These are phyloP conservation scores for Alternaria sp. DNA, from an alignment of 2,329 filamentous ascomycete genomes.

Conservation along the genomic window DNA sequence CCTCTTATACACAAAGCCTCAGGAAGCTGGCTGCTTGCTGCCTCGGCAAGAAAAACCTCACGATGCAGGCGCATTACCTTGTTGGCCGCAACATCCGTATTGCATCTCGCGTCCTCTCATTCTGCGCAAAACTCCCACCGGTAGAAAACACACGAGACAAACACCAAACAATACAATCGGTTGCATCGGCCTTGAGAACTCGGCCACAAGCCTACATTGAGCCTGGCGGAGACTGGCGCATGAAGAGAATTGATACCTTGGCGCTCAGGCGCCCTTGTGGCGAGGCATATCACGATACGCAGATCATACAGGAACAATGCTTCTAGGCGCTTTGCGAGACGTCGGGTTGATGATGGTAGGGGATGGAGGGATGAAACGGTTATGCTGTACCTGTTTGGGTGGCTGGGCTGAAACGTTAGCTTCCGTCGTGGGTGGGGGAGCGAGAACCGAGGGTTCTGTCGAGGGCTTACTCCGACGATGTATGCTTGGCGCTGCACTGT, in stretches of 20 bases:
- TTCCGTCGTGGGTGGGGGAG: not conserved
- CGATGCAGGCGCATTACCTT: slow-evolving; percentile 10
- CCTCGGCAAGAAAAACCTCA: slow-evolving; percentile 2
- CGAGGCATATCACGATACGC: slow-evolving; percentile 21
- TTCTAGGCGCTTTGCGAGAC: slow-evolving; percentile 3
- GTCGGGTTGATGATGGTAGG: slow-evolving; percentile 4
- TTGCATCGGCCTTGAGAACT: not conserved
- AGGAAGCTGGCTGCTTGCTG: not conserved
- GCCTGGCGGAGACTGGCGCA: slow-evolving; percentile 12
- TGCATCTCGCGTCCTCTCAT: not conserved
- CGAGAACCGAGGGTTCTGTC: not conserved
- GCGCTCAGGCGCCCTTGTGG: slow-evolving; percentile 3
- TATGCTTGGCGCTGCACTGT: not conserved
- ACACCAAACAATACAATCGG: slow-evolving; percentile 14
- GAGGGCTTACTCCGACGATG: not conserved
- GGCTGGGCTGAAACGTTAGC: slow-evolving; percentile 17
- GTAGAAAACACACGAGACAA: slow-evolving; percentile 15
- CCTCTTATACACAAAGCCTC: slow-evolving; percentile 12
- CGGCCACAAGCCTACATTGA: slow-evolving; percentile 1
- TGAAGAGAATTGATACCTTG: slow-evolving; percentile 8
- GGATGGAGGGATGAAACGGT: slow-evolving; percentile 12
- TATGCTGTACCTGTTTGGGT: slow-evolving; percentile 16
- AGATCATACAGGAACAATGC: slow-evolving; percentile 22
- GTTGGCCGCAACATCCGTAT: slow-evolving; percentile 5
- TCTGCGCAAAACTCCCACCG: slow-evolving; percentile 4